phyloP scores from a whole-genome alignment of 345 rosid species.

The Carallia brachiata region DNA sequence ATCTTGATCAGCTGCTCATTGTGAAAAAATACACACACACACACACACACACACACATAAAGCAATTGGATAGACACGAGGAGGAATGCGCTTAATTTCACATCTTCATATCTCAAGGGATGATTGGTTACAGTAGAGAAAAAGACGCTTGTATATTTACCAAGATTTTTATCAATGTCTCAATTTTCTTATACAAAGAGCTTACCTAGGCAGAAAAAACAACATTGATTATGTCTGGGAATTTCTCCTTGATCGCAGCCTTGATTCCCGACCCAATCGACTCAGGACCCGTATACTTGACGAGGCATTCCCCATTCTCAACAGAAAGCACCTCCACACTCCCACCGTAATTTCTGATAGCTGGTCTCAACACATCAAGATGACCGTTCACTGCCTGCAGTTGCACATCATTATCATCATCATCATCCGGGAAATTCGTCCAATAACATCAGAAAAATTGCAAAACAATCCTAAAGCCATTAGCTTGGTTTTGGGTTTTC shows the following conservation, averaged over 20 bases:
- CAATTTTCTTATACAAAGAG: background rate
- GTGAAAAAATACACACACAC: no score
- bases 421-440: background rate
- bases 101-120: no score
- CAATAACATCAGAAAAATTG: background rate
- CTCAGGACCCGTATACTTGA: constrained; percentile 76
- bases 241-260: constrained; percentile 95
- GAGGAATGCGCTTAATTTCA: no score
- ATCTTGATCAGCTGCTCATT: no score
- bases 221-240: constrained; percentile 67
- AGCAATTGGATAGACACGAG: no score
- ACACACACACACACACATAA: no score
- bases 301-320: constrained; percentile 59
- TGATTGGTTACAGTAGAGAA: no score
- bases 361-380: constrained; percentile 84
- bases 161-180: no score
- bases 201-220: constrained; percentile 48
- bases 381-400: constrained; percentile 81
- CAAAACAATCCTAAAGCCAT: background rate
- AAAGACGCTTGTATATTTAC: no score
- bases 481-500: no score
- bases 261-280: constrained; percentile 84
- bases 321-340: constrained; percentile 74
- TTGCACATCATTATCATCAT: constrained; percentile 12
- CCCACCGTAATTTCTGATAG: constrained; percentile 85